These are phyloP conservation scores for Guadua angustifolia DNA, from an alignment of 176 grass and related monocot species.

Conservation along the genomic window DNA sequence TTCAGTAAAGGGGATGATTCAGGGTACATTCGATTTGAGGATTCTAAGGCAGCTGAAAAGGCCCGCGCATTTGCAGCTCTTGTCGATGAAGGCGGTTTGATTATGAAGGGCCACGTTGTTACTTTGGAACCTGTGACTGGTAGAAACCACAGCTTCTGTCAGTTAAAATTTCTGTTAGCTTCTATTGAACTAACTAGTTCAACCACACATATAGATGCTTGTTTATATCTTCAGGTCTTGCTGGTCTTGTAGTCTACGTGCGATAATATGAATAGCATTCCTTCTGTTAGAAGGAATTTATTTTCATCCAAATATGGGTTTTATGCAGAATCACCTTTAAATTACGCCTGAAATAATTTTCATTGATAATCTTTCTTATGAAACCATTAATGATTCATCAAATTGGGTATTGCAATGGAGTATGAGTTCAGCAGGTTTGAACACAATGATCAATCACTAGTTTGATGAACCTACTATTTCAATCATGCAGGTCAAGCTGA, in stretches of 20 bases:
- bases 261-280: background rate
- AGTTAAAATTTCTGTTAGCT: conserved; percentile 9
- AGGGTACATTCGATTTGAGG: conserved; percentile 85
- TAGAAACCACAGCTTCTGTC: conserved; percentile 44
- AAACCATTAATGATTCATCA: background rate
- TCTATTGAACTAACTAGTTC: background rate
- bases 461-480: conserved; percentile 33
- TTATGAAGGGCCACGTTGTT: conserved; percentile 71
- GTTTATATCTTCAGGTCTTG: background rate
- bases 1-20: conserved; percentile 79
- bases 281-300: conserved; percentile 10
- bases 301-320: conserved; percentile 20
- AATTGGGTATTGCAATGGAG: conserved; percentile 16
- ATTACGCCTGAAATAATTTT: conserved; percentile 13
- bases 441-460: background rate
- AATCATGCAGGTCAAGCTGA: conserved; percentile 78
- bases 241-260: background rate
- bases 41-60: conserved; percentile 70
- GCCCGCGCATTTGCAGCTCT: conserved; percentile 79
- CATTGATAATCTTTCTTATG: background rate
- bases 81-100: conserved; percentile 73
- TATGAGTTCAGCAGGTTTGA: background rate
- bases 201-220: background rate
- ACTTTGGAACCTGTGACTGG: conserved; percentile 80
- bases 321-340: conserved; percentile 10